Conservation (phyloP, 805 yeast genomes). For the Saccharomycopsis babjevae region DNA sequence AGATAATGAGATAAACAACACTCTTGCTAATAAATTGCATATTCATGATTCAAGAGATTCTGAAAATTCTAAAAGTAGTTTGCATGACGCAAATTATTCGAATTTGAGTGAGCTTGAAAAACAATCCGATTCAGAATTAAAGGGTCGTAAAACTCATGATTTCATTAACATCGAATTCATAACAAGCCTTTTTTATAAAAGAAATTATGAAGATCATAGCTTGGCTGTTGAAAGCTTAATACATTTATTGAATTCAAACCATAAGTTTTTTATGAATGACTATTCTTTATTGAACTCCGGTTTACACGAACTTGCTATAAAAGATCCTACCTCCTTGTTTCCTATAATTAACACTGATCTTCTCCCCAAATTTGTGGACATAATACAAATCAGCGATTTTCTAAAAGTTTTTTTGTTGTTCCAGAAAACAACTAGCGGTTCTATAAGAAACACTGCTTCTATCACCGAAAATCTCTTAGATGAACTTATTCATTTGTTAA, state of each 20-base stretch:
- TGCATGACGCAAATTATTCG: not conserved
- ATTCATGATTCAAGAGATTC: slow-evolving; percentile 4
- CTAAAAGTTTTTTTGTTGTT: slow-evolving; percentile 3
- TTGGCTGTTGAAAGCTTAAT: not conserved
- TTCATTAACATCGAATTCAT: not conserved
- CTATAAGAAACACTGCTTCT: not conserved
- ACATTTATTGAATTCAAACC: not conserved
- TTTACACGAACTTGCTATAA: not conserved
- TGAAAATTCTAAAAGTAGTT: not conserved
- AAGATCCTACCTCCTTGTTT: not conserved
- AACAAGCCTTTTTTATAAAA: not conserved
- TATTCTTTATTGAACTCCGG: not conserved
- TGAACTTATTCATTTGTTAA: slow-evolving; percentile 5
- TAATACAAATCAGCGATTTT: slow-evolving; percentile 6
- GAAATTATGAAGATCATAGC: not conserved
- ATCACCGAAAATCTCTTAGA: not conserved
- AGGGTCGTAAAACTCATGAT: not conserved
- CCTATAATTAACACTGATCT: not conserved
- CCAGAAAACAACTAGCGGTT: too few relatives aligned
- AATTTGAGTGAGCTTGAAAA: not conserved
- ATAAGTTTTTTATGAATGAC: slow-evolving; percentile 5
- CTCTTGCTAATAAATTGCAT: slow-evolving; percentile 10
- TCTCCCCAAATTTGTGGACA: slow-evolving; percentile 4
- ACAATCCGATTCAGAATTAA: not conserved
- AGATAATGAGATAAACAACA: slow-evolving; percentile 15